phyloP scores from a whole-genome alignment of 129 eudicot genomes.

The Centrapalus pauciflorus region DNA sequence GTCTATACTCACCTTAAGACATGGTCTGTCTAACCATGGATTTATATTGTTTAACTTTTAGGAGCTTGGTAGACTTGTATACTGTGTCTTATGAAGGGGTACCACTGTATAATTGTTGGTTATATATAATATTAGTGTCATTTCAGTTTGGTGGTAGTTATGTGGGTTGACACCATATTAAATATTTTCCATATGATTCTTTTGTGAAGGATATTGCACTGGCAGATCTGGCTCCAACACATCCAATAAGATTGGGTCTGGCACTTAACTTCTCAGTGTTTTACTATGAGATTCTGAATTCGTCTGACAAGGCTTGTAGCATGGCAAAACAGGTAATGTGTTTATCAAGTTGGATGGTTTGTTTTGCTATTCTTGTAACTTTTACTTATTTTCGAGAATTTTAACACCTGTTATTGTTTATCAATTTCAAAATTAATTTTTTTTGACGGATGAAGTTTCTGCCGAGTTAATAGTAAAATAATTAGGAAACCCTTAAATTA shows the following conservation, averaged over 20 bases:
- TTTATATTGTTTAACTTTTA: not conserved
- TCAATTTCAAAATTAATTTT: not conserved
- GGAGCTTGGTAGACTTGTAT: not conserved
- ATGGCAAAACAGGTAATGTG: conserved; percentile 64
- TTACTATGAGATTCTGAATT: conserved; percentile 65
- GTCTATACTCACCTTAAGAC: not conserved
- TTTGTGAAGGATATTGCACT: conserved; percentile 63
- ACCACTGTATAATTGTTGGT: not conserved
- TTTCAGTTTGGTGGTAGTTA: not conserved
- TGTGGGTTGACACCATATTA: not conserved
- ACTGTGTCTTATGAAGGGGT: not conserved
- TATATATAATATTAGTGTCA: no score
- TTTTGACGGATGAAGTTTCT: not conserved
- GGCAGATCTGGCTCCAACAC: conserved; percentile 53
- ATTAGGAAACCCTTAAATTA: not conserved
- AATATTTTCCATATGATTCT: not conserved
- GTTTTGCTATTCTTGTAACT: not conserved
- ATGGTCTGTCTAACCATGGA: not conserved
- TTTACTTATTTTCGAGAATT: not conserved
- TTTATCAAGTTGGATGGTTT: not conserved
- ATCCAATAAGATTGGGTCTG: conserved; percentile 66
- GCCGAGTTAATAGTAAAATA: not conserved
- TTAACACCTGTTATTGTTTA: not conserved
- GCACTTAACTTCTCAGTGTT: conserved; percentile 72
- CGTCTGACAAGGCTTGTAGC: conserved; percentile 54